Evolutionary conservation across 208 protist species (phyloP).

Genomic region (Leishmania arabica): DNA sequence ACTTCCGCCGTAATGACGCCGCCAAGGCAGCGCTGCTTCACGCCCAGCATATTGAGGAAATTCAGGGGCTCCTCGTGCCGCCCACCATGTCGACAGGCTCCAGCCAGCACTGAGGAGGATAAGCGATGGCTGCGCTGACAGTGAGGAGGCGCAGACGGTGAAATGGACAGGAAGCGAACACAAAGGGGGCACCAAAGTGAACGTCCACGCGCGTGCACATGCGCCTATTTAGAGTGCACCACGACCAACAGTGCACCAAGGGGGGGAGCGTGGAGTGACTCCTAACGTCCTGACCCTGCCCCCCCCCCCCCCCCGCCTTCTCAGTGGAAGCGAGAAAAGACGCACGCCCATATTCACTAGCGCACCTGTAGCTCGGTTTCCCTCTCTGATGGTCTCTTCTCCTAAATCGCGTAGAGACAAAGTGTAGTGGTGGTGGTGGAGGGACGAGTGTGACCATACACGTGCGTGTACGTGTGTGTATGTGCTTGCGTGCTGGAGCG

Average conservation of each 20-base stretch:
- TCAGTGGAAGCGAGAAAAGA: neutral
- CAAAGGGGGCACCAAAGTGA: neutral
- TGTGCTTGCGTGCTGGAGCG: neutral
- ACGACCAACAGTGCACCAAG: neutral
- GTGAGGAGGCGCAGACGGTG: neutral
- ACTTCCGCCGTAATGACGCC: conserved; percentile 66
- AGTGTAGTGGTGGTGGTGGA: neutral
- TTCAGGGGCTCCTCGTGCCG: conserved; percentile 39
- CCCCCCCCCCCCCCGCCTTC: neutral
- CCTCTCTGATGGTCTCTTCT: neutral
- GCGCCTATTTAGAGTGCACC: neutral
- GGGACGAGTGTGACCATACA: neutral
- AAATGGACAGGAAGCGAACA: neutral
- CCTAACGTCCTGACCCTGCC: neutral
- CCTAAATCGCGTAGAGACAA: neutral
- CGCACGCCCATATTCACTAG: neutral
- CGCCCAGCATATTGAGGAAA: conserved; percentile 46
- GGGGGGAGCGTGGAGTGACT: neutral
- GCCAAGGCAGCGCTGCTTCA: conserved; percentile 42
- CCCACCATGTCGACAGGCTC: conserved; percentile 16
- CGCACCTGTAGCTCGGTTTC: neutral
- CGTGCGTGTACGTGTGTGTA: neutral
- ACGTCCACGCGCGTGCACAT: neutral
- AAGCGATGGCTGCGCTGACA: neutral
- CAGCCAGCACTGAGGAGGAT: conserved; percentile 3